phyloP scores from a whole-genome alignment of 148 eudicot species.

The Amaranthus palmeri region DNA sequence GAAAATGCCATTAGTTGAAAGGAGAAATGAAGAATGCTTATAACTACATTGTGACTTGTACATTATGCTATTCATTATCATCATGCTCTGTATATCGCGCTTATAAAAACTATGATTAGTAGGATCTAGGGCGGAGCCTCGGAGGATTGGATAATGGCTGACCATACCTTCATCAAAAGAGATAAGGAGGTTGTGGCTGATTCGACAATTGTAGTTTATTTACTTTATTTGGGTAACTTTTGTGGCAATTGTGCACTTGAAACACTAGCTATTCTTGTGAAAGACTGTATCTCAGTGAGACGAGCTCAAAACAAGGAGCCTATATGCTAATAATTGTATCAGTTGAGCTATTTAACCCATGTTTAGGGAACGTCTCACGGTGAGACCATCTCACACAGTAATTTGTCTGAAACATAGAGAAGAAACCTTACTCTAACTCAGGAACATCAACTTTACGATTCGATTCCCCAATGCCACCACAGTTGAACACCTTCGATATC shows the following conservation, averaged over 20 bases:
- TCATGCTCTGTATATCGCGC: too few relatives aligned
- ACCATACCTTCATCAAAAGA: too few relatives aligned
- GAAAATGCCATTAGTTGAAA: background rate
- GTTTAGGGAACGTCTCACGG: background rate
- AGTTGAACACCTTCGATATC: slow-evolving; percentile 30
- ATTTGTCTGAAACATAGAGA: background rate
- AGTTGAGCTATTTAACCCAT: background rate
- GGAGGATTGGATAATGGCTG: too few relatives aligned
- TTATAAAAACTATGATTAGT: too few relatives aligned
- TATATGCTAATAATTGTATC: too few relatives aligned
- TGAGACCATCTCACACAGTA: too few relatives aligned
- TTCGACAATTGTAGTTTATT: too few relatives aligned
- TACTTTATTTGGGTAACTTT: background rate
- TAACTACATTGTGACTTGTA: too few relatives aligned
- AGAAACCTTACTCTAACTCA: slow-evolving; percentile 70
- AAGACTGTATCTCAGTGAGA: background rate
- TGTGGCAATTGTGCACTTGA: background rate
- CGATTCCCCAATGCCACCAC: slow-evolving; percentile 14
- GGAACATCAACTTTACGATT: slow-evolving; percentile 23
- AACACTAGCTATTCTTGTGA: background rate
- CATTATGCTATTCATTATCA: too few relatives aligned
- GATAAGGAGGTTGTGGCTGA: too few relatives aligned
- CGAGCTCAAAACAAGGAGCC: too few relatives aligned
- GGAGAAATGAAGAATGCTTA: background rate
- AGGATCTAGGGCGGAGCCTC: too few relatives aligned